These are phyloP conservation scores for Gremmenia infestans DNA, from an alignment of 2,329 filamentous ascomycete genomes.

Conservation along the genomic window DNA sequence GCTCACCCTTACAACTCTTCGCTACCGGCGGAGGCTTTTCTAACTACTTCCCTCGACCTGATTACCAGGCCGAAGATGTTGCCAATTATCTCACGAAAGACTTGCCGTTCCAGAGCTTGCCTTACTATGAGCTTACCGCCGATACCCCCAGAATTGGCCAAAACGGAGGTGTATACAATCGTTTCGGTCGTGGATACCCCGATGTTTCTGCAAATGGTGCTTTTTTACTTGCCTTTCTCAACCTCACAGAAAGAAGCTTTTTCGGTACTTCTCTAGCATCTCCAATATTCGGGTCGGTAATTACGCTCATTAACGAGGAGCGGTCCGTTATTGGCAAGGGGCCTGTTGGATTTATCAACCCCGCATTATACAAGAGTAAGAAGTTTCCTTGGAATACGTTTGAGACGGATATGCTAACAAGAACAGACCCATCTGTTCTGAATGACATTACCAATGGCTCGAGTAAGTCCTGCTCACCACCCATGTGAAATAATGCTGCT, in stretches of 20 bases:
- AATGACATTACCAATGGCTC: neutral
- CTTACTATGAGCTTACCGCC: slow-evolving; percentile 29
- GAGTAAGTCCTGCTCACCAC: neutral
- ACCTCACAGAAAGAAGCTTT: slow-evolving; percentile 33
- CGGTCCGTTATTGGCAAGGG: slow-evolving; percentile 44
- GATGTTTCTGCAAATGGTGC: slow-evolving; percentile 51
- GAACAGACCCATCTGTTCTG: neutral
- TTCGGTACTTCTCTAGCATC: slow-evolving; percentile 47
- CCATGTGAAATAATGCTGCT: neutral
- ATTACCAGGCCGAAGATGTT: slow-evolving; percentile 41
- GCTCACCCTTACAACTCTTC: neutral
- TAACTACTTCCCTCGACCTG: slow-evolving; percentile 39
- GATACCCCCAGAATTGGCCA: slow-evolving; percentile 43
- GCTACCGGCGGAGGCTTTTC: slow-evolving; percentile 44
- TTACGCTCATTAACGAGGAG: slow-evolving; percentile 57
- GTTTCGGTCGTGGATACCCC: slow-evolving; percentile 40
- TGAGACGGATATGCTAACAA: neutral
- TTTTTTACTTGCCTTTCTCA: slow-evolving; percentile 41
- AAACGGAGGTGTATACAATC: slow-evolving; percentile 30
- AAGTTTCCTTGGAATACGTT: slow-evolving; percentile 31
- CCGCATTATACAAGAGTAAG: slow-evolving; percentile 33
- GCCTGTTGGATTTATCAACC: slow-evolving; percentile 36
- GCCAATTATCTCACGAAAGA: slow-evolving; percentile 33
- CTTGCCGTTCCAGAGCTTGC: neutral
- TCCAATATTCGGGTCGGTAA: slow-evolving; percentile 51